phyloP scores from a whole-genome alignment of 495 filamentous ascomycete species.

The Hypoxylon intermedium region DNA sequence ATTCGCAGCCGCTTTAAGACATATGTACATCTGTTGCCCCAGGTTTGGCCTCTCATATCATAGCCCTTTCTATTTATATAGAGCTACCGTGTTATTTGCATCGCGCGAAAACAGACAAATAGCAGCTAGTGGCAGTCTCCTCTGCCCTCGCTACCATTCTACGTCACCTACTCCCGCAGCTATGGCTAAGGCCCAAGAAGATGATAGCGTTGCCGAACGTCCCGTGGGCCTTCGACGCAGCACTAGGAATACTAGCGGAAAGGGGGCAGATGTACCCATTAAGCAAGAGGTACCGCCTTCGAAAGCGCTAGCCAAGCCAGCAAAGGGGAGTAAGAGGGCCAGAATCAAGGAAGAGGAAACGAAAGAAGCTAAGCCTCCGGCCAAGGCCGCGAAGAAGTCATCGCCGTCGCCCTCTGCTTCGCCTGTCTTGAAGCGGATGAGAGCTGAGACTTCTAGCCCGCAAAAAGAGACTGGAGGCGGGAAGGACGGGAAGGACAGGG shows the following conservation, averaged over 20 bases:
- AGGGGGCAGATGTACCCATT: conserved; percentile 6
- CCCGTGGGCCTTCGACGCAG: conserved; percentile 26
- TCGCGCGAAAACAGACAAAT: not conserved
- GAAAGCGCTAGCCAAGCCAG: not conserved
- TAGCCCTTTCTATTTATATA: not conserved
- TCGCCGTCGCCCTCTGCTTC: not conserved
- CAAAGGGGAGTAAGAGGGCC: conserved; percentile 10
- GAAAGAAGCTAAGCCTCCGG: not conserved
- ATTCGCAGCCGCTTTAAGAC: not conserved
- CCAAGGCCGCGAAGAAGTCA: conserved; percentile 10
- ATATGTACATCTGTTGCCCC: not conserved
- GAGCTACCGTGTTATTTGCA: not conserved
- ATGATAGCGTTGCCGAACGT: not conserved
- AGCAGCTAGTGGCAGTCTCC: not conserved
- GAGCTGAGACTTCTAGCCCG: conserved; percentile 4
- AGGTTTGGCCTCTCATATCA: not conserved
- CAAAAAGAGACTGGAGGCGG: not conserved
- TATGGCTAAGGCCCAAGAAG: conserved; percentile 18
- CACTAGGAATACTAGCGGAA: conserved; percentile 13
- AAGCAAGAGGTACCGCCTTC: conserved; percentile 14
- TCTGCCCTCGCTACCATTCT: not conserved
- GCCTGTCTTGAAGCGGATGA: not conserved
- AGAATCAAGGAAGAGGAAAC: conserved; percentile 9
- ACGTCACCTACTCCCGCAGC: not conserved
- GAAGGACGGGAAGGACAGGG: not conserved